Percentiles rank a stretch among this genome's conserved stretches.
These are phyloP conservation scores for Epichloe scottii DNA, from an alignment of 2,329 filamentous ascomycete genomes.

Conservation along the genomic window DNA sequence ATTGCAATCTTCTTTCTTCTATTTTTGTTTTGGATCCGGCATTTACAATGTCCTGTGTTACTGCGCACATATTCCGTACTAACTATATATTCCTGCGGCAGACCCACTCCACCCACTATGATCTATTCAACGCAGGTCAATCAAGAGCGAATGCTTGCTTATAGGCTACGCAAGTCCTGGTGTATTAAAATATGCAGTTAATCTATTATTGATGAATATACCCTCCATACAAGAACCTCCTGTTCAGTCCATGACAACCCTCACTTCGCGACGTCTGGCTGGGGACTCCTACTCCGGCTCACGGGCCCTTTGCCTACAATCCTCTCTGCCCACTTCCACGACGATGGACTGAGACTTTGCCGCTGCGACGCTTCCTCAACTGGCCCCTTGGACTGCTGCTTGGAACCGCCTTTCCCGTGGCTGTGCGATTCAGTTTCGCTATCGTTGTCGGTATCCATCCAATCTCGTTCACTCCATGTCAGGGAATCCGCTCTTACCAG, in stretches of 20 bases:
- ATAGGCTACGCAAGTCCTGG: neutral
- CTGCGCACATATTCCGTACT: no score
- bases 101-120: no score
- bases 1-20: no score
- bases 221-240: neutral
- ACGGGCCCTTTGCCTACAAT: conserved; percentile 33
- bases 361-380: conserved; percentile 9
- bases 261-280: neutral
- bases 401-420: conserved; percentile 10
- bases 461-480: conserved; percentile 55
- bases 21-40: no score
- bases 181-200: neutral
- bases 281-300: conserved; percentile 17
- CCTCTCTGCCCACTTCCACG: conserved; percentile 43
- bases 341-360: conserved; percentile 13
- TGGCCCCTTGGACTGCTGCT: neutral
- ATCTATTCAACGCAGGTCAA: no score
- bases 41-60: no score
- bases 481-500: conserved; percentile 36
- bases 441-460: conserved; percentile 40
- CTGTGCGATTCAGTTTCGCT: conserved; percentile 21
- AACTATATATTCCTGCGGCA: no score
- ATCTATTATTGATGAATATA: neutral
- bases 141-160: no score
- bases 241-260: neutral